phyloP scores from a whole-genome alignment of 2,329 filamentous ascomycete genomes.

The Teratosphaeria pseudoeucalypti region DNA sequence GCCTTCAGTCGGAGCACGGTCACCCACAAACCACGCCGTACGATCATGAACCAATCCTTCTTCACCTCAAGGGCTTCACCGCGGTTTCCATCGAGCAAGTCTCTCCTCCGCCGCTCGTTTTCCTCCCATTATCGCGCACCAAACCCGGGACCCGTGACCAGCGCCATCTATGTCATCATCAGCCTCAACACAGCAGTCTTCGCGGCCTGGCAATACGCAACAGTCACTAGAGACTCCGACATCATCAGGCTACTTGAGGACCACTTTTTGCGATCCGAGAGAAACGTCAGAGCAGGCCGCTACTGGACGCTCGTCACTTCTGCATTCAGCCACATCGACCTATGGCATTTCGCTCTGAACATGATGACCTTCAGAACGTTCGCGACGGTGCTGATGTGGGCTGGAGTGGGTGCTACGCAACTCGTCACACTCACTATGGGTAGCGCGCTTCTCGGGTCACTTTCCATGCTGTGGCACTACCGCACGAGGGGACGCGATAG shows the following conservation, averaged over 20 bases:
- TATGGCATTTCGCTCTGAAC: conserved; percentile 31
- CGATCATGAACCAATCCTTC: not conserved
- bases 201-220: conserved; percentile 26
- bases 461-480: conserved; percentile 14
- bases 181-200: conserved; percentile 33
- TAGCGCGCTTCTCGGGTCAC: conserved; percentile 15
- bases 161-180: conserved; percentile 21
- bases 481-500: not conserved
- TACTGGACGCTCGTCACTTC: conserved; percentile 31
- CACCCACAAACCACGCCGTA: not conserved
- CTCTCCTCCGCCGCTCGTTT: not conserved
- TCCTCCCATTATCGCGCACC: not conserved
- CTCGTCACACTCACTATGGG: conserved; percentile 16
- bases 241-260: conserved; percentile 11
- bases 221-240: conserved; percentile 9
- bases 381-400: conserved; percentile 23
- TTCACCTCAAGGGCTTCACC: not conserved
- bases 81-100: not conserved
- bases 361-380: conserved; percentile 32
- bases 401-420: conserved; percentile 18
- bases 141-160: not conserved
- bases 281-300: conserved; percentile 19
- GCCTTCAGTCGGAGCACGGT: not conserved
- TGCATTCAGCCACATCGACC: conserved; percentile 29
- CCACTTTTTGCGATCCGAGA: conserved; percentile 25